Evolutionary conservation across 108 stramenopile genomes (phyloP).

Genomic region (Cyclotella kingstonii): DNA sequence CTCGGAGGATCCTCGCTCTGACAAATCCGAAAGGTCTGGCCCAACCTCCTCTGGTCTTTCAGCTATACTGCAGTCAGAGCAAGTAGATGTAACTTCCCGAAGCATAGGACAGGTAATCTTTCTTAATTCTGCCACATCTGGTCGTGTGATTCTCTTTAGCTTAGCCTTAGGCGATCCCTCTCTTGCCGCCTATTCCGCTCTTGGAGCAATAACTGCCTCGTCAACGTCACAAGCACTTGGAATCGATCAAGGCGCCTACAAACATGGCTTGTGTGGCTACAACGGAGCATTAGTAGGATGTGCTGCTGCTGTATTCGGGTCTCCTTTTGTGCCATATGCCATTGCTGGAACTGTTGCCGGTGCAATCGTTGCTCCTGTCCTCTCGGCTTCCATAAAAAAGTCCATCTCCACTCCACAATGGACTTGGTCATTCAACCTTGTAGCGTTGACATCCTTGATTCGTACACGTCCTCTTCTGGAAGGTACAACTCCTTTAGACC

Average conservation of each 20-base stretch:
- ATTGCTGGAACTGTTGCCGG: slow-evolving; percentile 44
- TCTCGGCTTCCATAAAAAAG: slow-evolving; percentile 57
- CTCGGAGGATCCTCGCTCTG: neutral
- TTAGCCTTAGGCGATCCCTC: slow-evolving; percentile 71
- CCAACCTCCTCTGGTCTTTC: neutral
- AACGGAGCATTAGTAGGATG: slow-evolving; percentile 85
- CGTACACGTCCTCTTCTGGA: slow-evolving; percentile 51
- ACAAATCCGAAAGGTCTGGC: neutral
- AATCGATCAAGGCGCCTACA: slow-evolving; percentile 38
- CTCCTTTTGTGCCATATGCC: slow-evolving; percentile 32
- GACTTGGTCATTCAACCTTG: slow-evolving; percentile 80
- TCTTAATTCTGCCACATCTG: slow-evolving; percentile 56
- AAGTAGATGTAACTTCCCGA: slow-evolving; percentile 36
- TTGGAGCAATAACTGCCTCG: slow-evolving; percentile 59
- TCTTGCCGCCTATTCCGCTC: slow-evolving; percentile 49
- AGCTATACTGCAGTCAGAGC: neutral
- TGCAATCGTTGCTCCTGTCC: slow-evolving; percentile 56
- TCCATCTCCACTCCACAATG: slow-evolving; percentile 62
- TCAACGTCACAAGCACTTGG: slow-evolving; percentile 41
- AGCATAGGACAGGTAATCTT: slow-evolving; percentile 82
- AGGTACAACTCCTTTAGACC: slow-evolving; percentile 2
- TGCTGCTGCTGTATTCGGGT: slow-evolving; percentile 70
- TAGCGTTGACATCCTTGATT: slow-evolving; percentile 59
- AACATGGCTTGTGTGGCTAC: slow-evolving; percentile 69
- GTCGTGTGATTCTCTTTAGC: slow-evolving; percentile 50